Base-by-base conservation (phyloP, 371 early-diverging fungal genomes). In the Mucor mucedo region DNA sequence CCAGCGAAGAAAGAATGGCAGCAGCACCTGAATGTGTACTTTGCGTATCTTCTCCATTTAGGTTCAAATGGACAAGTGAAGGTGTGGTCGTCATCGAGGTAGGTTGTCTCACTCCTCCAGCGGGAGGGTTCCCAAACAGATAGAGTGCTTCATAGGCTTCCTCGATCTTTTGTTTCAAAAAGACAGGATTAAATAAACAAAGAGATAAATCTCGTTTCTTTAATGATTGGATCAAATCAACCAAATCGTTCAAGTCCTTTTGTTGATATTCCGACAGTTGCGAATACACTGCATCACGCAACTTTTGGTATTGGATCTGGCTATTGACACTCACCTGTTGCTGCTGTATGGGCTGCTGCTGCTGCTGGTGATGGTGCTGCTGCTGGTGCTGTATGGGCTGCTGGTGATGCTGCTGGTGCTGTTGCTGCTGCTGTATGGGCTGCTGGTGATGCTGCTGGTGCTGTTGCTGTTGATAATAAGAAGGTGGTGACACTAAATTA, bases 181-280 rank as follows among this genome's bases (percentile, higher is more conserved):
- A 77, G 13, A 66, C 62, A 14, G 68, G 65, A 50, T 82, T 82
- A 30, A 82, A 82, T n/a, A 77, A 55, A 52, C 82, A 82, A 40
- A 79, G 63, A 1, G 78, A 72, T 4, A 79, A 54, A 44, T 82
- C 82, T 50, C 76, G 72, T 6, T 62, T 69, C 41, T 67, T 75
- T 14, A 82, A 68, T 6, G 79, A 74, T 55, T 76, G 64, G 10
- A 82, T 66, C 60, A 82, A 48, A 41, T 82, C 79, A 1, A 79
- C 76, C n/a, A 82, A 55, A 33, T 77, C 78, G 5, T 68, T 61
- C 10, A 63, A 10, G 39, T 71, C 64, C 8, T 62, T 70, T 29
- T 63, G 57, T 16, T 71, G 67, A 14, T 65, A 45, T 0, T 59
- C 65, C 3, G 57, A 49, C 5, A 70, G 30, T 10, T 70, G 70